These are phyloP conservation scores for Globomyces sp. DNA, from an alignment of 371 early-diverging fungal species.

Conservation along the genomic window DNA sequence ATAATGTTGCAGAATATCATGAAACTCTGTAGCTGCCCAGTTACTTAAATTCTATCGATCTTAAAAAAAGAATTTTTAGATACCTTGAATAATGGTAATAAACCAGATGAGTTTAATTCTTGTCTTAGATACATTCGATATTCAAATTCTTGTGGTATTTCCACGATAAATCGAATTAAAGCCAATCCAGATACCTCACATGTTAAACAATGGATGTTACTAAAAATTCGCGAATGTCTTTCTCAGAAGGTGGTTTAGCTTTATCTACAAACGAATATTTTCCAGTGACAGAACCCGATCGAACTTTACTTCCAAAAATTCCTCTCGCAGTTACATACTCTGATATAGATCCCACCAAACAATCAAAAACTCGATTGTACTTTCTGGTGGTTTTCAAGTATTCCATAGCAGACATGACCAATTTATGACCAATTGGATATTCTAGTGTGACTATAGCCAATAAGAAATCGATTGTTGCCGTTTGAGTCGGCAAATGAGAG, in stretches of 20 bases:
- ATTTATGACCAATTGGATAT: conserved; percentile 40
- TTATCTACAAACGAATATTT: conserved; percentile 18
- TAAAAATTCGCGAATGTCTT: conserved; percentile 34
- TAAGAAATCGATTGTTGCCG: conserved; percentile 37
- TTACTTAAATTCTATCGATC: conserved; percentile 28
- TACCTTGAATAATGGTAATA: conserved; percentile 22
- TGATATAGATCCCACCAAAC: conserved; percentile 25
- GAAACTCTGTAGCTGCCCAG: too few relatives aligned
- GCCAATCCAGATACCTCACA: conserved; percentile 28
- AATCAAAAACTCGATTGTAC: conserved; percentile 23
- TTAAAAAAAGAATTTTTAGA: conserved; percentile 30
- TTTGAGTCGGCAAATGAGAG: conserved; percentile 33
- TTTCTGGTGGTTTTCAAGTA: conserved; percentile 21
- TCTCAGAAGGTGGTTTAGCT: conserved; percentile 28
- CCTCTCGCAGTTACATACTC: conserved; percentile 35
- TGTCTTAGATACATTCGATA: conserved; percentile 41
- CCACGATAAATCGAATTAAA: conserved; percentile 35
- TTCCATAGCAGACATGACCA: conserved; percentile 39
- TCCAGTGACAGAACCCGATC: conserved; percentile 17
- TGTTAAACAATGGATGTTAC: too few relatives aligned
- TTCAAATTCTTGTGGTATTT: conserved; percentile 40
- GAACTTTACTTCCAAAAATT: conserved; percentile 38
- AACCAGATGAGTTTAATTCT: conserved; percentile 35
- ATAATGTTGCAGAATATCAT: conserved; percentile 33
- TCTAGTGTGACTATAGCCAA: conserved; percentile 38